Percentiles rank a stretch among this genome's conserved stretches.
phyloP scores from a whole-genome alignment of 306 rosid genomes.

The Fragaria iinumae region DNA sequence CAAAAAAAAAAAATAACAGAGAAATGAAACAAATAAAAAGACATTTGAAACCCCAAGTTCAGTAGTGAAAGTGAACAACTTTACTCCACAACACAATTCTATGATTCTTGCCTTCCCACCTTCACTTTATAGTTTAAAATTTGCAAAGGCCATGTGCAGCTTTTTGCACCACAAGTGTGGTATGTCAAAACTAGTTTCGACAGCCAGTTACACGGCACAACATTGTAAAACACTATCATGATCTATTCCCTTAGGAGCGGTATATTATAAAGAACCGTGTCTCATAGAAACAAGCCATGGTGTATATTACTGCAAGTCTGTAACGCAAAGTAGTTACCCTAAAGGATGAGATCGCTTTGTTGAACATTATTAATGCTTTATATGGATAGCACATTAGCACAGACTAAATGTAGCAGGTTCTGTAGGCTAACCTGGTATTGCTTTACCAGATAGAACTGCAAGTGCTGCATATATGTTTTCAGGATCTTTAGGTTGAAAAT shows the following conservation, averaged over 20 bases:
- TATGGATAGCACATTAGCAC: not conserved
- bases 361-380: not conserved
- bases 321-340: not conserved
- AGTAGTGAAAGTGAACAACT: not conserved
- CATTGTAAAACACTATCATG: not conserved
- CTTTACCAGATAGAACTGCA: constrained; percentile 64
- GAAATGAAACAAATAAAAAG: not conserved
- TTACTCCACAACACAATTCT: not conserved
- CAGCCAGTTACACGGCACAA: not conserved
- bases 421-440: constrained; percentile 54
- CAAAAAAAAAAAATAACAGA: not conserved
- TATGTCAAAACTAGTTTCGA: not conserved
- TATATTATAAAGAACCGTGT: not conserved
- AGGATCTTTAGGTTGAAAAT: constrained; percentile 96
- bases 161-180: not conserved
- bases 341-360: not conserved
- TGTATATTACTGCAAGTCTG: not conserved
- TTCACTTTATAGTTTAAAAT: not conserved
- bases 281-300: not conserved
- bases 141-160: not conserved
- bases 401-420: not conserved
- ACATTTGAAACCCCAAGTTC: not conserved
- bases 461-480: constrained; percentile 71
- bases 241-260: not conserved
- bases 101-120: not conserved